Percentiles rank a stretch among this genome's conserved stretches.
These are phyloP conservation scores for Isoetes taiwanensis DNA, from an alignment of 75 land plant species.

Conservation along the genomic window DNA sequence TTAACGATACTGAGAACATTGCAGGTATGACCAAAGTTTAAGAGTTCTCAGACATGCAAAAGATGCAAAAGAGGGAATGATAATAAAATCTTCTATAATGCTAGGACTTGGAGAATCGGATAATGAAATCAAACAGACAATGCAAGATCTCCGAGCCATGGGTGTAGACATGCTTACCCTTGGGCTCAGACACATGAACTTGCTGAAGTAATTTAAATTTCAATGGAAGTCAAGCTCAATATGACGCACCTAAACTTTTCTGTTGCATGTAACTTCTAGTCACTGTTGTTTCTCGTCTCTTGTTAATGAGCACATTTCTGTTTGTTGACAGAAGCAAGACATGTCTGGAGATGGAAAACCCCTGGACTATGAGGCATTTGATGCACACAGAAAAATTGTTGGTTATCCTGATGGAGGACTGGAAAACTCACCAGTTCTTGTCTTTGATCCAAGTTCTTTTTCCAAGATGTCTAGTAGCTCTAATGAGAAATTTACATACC, in stretches of 20 bases:
- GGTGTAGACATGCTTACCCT: constrained; percentile 72
- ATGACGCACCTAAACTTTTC: no score
- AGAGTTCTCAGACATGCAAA: constrained; percentile 84
- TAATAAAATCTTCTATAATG: constrained; percentile 80
- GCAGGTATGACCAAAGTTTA: constrained; percentile 86
- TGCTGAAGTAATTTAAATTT: no score
- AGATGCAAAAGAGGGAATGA: constrained; percentile 42
- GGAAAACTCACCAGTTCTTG: neutral
- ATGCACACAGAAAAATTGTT: neutral
- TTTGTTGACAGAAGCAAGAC: no score
- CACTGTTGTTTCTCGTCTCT: no score
- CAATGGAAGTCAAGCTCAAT: no score
- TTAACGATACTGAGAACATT: no score
- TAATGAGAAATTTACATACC: neutral
- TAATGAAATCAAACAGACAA: constrained; percentile 65
- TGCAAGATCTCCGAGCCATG: constrained; percentile 56
- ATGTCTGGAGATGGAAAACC: neutral
- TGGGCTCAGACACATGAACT: no score
- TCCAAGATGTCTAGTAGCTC: neutral
- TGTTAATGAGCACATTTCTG: no score
- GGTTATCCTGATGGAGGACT: neutral
- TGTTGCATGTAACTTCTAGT: no score
- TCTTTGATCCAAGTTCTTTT: neutral
- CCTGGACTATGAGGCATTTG: neutral
- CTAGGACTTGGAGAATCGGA: constrained; percentile 83